These are phyloP conservation scores for Canavalia ensiformis DNA, from an alignment of 306 rosid genomes.

Conservation along the genomic window DNA sequence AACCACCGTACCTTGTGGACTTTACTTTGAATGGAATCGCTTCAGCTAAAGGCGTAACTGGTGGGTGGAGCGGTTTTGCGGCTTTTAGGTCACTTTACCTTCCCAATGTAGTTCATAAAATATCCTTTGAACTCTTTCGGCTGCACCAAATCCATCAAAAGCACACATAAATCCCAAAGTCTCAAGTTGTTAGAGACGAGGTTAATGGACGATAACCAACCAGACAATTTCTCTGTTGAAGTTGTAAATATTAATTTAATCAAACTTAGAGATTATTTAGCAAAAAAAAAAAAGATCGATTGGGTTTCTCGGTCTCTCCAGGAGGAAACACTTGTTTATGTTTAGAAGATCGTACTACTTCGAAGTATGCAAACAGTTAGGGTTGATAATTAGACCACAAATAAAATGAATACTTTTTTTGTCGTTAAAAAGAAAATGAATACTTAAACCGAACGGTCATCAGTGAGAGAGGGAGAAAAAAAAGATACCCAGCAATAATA, in stretches of 20 bases:
- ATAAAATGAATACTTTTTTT: neutral
- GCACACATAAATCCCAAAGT: constrained; percentile 37
- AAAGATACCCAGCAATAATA: constrained; percentile 40
- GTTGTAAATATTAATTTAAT: constrained; percentile 44
- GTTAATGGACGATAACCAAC: constrained; percentile 26
- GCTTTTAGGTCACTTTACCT: constrained; percentile 46
- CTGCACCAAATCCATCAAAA: constrained; percentile 51
- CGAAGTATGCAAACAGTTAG: constrained; percentile 44
- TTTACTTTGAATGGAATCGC: constrained; percentile 38
- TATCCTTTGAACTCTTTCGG: constrained; percentile 41
- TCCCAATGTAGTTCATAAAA: constrained; percentile 22
- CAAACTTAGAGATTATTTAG: constrained; percentile 32
- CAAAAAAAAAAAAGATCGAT: constrained; percentile 13
- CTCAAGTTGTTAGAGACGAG: neutral
- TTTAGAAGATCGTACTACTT: constrained; percentile 48
- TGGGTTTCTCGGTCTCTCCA: constrained; percentile 18
- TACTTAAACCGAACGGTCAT: constrained; percentile 35
- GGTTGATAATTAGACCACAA: constrained; percentile 32
- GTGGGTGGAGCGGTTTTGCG: constrained; percentile 47
- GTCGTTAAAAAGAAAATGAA: no score
- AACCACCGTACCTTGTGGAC: constrained; percentile 39
- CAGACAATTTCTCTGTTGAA: constrained; percentile 44
- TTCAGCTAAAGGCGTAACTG: constrained; percentile 52
- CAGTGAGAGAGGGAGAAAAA: neutral
- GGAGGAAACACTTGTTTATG: constrained; percentile 32